Base-by-base conservation (phyloP, 2,329 filamentous ascomycete species). In the Knufia fluminis region DNA sequence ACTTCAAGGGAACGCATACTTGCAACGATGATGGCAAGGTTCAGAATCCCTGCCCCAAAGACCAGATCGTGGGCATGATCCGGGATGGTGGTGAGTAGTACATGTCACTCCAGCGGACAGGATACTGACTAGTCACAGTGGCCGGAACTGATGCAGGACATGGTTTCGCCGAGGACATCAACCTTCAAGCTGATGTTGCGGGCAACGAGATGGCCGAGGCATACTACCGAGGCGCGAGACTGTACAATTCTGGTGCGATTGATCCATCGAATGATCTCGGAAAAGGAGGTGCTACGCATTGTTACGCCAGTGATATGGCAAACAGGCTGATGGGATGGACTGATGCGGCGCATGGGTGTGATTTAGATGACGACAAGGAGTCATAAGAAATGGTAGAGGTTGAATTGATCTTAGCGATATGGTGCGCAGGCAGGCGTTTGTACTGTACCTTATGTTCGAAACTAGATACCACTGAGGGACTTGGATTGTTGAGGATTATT, bases 231-330 rank as follows among this genome's bases (percentile, higher is more conserved):
- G 67, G 64, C 17, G 66, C 68, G 6, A 59, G 68, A 22, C 59
- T 64, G 39, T 71, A 71, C 59, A 71, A 71, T 57, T 70, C 68
- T 0, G 68, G 68, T 28, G 61, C 60, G 0, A 57, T 70, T 19
- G 60, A 57, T 33, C 4, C 55, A 0, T 57, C 56, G 3, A 60
- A 59, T 1, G 66, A 70, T 50, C 60, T 70, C 16, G 63, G 48
- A 4, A 53, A 65, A 48, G 69, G 69, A 39, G 64, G 71, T 58
- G 57, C 59, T 3, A 68, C 72, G 16, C 66, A 68, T 53, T 76
- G 73, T 64, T 78, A 78, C 58, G 64, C 68, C 7, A 68, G 64
- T 16, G 75, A 78, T 53, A 63, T 77, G 54, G 74, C 75, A 42
- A 75, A 75, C 57, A 64, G 71, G 39, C 61, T 75, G 36, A 60